A percentile compares a stretch with the other conserved stretches of the same genome.
These are phyloP conservation scores for Suhomyces bribrorum DNA, from an alignment of 1,139 yeast species.

Conservation along the genomic window DNA sequence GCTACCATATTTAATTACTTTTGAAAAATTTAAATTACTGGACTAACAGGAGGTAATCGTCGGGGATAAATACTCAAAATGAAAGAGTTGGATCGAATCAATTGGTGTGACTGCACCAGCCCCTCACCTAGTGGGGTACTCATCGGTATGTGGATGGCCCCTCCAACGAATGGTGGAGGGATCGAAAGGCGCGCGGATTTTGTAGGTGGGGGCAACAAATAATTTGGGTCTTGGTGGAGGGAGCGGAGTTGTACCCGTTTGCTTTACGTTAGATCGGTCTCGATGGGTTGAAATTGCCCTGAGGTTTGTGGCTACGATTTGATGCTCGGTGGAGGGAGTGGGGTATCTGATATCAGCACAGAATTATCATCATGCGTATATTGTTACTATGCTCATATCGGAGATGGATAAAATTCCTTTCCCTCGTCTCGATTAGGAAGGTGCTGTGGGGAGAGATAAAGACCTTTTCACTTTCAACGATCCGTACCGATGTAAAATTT, in stretches of 20 bases:
- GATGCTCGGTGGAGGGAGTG: slow-evolving; percentile 3
- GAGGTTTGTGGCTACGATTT: background rate
- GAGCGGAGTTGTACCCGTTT: no score
- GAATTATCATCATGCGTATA: background rate
- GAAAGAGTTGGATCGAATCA: background rate
- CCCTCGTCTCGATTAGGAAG: slow-evolving; percentile 3
- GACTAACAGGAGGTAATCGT: no score
- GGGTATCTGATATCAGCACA: background rate
- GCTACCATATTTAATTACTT: slow-evolving; percentile 17
- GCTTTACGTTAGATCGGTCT: no score
- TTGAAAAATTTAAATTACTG: no score
- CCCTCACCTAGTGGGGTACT: background rate
- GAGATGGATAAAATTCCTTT: background rate
- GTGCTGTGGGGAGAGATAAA: slow-evolving; percentile 10
- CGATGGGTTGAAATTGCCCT: no score
- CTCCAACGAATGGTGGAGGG: slow-evolving; percentile 2
- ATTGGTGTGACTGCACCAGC: background rate
- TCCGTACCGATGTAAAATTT: background rate
- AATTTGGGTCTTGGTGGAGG: no score
- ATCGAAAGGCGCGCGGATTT: background rate
- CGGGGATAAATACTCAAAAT: background rate
- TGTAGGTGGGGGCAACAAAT: no score
- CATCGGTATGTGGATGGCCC: background rate
- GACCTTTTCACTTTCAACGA: background rate
- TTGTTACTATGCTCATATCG: background rate